phyloP scores from a whole-genome alignment of 345 rosid genomes.

The Cardiospermum halicacabum region DNA sequence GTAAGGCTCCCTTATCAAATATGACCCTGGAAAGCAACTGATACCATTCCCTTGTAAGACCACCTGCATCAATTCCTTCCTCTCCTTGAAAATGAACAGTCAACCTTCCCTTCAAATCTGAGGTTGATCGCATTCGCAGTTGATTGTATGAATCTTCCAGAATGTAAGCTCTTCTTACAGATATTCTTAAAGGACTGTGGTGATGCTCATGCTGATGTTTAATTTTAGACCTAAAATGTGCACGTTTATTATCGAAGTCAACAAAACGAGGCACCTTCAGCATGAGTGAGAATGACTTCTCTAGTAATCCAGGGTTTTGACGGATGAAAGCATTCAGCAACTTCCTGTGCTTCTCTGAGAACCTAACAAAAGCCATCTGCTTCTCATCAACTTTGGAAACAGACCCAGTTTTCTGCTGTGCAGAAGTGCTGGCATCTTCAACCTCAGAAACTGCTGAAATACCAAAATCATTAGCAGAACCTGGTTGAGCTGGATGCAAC shows the following conservation, averaged over 20 bases:
- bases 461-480: constrained; percentile 54
- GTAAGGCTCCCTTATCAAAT: constrained; percentile 91
- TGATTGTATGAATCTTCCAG: constrained; percentile 98
- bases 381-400: constrained; percentile 68
- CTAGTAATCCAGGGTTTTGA: constrained; percentile 87
- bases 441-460: constrained; percentile 47
- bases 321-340: constrained; percentile 90
- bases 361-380: constrained; percentile 69
- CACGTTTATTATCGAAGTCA: constrained; percentile 91
- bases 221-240: constrained; percentile 91
- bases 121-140: constrained; percentile 74
- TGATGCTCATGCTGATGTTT: constrained; percentile 94
- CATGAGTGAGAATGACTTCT: constrained; percentile 95
- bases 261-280: constrained; percentile 92
- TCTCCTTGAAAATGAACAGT: constrained; percentile 97
- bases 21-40: constrained; percentile 92
- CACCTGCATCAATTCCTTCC: constrained; percentile 99
- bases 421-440: constrained; percentile 54
- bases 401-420: constrained; percentile 53
- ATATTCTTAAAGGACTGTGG: constrained; percentile 83
- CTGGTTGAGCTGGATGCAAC: constrained; percentile 72
- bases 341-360: constrained; percentile 91
- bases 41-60: constrained; percentile 99
- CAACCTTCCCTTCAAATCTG: constrained; percentile 88
- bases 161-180: constrained; percentile 92